Base-by-base conservation (phyloP, 2,329 filamentous ascomycete species). In the Cordyceps javanica region DNA sequence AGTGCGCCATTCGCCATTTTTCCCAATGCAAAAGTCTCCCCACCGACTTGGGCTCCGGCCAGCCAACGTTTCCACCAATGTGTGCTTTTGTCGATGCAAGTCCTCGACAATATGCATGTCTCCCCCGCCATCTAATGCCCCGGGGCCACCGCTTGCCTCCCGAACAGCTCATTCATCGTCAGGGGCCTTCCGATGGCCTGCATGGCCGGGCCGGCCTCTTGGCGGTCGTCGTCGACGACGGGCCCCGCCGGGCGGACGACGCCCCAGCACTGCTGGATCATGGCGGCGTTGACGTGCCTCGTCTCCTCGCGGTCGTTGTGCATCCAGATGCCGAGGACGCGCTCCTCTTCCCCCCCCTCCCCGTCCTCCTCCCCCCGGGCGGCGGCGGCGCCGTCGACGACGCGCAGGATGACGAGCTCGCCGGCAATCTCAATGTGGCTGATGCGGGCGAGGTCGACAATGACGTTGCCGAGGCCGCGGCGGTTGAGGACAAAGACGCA, bases 401-500 rank as follows among this genome's bases (percentile, higher is more conserved):
- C 66, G 36, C 77, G 70, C 50, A 79, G 69, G 57, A 82, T 81
- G 55, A 85, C 70, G 41, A 85, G 76, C 62, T 82, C 78, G 4
- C 72, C 75, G 19, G 75, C 79, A 25, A 88, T 75, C 70, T 91
- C 88, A 41, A 89, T 83, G 59, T 88, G 79, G 41, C 73, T 75
- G 34, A 86, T 79, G 16, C 78, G 75, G 11, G 77, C 77, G n/a
- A 91, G 74, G 60, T 86, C 82, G 13, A 90, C 75, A 41, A 86
- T 77, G 55, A 91, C 79, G 66, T 93, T 92, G 53, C 88, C 81
- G 52, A 91, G 73, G 0, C 85, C 84, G 41, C 85, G 81, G 45
- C 89, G 80, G 72, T 90, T 92, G 61, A 93, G 77, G 7, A 93
- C 78, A 65, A 91, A 88, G 16, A 90, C 81, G 73, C 84, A 84